Evolutionary conservation across 352 stramenopile species (phyloP).

Genomic region (Pythium utonaiense): DNA sequence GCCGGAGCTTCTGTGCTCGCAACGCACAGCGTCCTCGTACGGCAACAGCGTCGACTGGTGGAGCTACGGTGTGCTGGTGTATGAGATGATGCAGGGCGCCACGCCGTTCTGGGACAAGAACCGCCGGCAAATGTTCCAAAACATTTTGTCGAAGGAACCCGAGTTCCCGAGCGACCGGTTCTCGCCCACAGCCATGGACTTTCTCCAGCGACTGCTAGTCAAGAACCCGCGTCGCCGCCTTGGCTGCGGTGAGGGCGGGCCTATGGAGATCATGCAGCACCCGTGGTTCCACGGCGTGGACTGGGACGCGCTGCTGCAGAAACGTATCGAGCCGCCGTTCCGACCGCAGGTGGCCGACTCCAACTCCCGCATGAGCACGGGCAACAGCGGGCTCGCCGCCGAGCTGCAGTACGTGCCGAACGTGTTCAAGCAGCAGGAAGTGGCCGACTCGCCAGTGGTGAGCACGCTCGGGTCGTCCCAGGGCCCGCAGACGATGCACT

Average conservation of each 20-base stretch:
- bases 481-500: constrained; percentile 74
- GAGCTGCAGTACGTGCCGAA: constrained; percentile 78
- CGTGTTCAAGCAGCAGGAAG: constrained; percentile 80
- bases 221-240: constrained; percentile 69
- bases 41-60: constrained; percentile 89
- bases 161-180: constrained; percentile 61
- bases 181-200: constrained; percentile 61
- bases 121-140: constrained; percentile 83
- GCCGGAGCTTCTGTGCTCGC: constrained; percentile 72
- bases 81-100: constrained; percentile 86
- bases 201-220: constrained; percentile 61
- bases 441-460: constrained; percentile 75
- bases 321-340: constrained; percentile 67
- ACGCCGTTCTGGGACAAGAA: constrained; percentile 87
- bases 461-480: constrained; percentile 48
- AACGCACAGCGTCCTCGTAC: constrained; percentile 70
- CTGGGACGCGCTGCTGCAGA: constrained; percentile 72
- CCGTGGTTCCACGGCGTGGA: constrained; percentile 75
- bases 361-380: constrained; percentile 32
- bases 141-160: constrained; percentile 73
- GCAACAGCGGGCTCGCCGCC: constrained; percentile 35
- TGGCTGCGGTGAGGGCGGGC: constrained; percentile 54
- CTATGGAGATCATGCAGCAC: constrained; percentile 81
- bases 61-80: constrained; percentile 82
- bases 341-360: constrained; percentile 41